A percentile compares a stretch with the other conserved stretches of the same genome.
Conservation (phyloP, 2,329 filamentous ascomycete genomes). For the Diaporthe australafricana region DNA sequence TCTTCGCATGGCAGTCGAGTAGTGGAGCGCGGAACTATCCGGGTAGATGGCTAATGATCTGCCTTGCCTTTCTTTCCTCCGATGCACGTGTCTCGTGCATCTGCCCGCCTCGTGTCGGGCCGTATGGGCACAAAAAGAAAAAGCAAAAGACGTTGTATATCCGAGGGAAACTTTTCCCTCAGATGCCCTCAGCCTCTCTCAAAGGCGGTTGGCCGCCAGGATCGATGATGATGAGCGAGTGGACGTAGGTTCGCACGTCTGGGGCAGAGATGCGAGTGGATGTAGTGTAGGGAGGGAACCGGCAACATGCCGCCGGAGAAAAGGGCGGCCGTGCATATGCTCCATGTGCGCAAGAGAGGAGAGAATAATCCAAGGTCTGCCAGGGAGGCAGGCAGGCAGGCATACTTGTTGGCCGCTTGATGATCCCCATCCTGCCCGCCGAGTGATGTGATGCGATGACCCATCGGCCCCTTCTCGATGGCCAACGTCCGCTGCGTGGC, state of each 20-base stretch:
- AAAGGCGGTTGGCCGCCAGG: background rate
- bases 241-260: background rate
- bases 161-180: background rate
- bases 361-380: background rate
- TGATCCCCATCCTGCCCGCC: background rate
- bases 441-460: background rate
- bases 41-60: background rate
- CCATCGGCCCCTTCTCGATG: background rate
- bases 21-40: background rate
- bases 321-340: background rate
- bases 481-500: background rate
- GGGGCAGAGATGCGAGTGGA: background rate
- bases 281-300: too few relatives aligned
- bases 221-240: too few relatives aligned
- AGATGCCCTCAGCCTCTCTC: background rate
- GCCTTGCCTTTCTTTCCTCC: background rate
- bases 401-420: background rate
- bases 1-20: background rate
- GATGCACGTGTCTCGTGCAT: slow-evolving; percentile 6
- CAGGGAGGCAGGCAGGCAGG: background rate
- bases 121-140: background rate
- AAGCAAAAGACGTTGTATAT: background rate
- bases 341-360: too few relatives aligned
- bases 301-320: too few relatives aligned
- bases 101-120: slow-evolving; percentile 15